Conservation (phyloP, 2,329 filamentous ascomycete species). For the Ascochyta fabae region DNA sequence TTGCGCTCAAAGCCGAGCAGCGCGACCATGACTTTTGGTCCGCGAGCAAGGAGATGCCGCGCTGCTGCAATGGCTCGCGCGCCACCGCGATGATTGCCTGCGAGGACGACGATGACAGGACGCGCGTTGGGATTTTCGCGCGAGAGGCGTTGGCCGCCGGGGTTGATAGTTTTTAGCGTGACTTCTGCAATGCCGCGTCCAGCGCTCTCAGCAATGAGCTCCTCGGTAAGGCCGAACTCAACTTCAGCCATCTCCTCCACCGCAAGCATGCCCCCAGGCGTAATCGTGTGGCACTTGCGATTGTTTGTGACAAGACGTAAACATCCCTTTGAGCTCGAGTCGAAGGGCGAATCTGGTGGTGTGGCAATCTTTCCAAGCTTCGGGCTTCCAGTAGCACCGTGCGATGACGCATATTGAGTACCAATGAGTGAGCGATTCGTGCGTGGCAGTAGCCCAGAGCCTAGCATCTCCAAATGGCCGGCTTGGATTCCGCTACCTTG, state of each 20-base stretch:
- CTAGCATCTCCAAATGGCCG: constrained; percentile 38
- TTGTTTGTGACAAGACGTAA: constrained; percentile 63
- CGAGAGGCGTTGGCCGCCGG: constrained; percentile 64
- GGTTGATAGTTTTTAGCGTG: constrained; percentile 70
- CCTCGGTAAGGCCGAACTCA: constrained; percentile 84
- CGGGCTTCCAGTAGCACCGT: constrained; percentile 43
- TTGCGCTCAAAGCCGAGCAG: constrained; percentile 86
- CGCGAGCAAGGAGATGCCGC: constrained; percentile 84
- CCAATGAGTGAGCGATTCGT: constrained; percentile 41
- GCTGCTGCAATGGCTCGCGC: constrained; percentile 84
- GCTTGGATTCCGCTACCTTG: constrained; percentile 52
- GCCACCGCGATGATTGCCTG: constrained; percentile 92
- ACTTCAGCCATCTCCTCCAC: constrained; percentile 89
- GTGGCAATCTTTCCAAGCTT: constrained; percentile 42
- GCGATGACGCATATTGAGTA: constrained; percentile 46
- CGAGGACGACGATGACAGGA: constrained; percentile 76
- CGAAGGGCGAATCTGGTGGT: constrained; percentile 48
- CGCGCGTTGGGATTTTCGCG: constrained; percentile 55
- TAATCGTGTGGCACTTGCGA: constrained; percentile 63
- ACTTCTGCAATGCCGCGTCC: constrained; percentile 88
- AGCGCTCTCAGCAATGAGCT: constrained; percentile 90
- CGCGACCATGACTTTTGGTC: constrained; percentile 79
- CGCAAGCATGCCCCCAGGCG: constrained; percentile 84
- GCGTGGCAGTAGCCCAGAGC: constrained; percentile 41
- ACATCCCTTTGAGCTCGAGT: constrained; percentile 36